Evolutionary conservation across 2,329 filamentous ascomycete species (phyloP), one percentile per base, ranked within the genome.

Genomic region (Fusarium sacchari): DNA sequence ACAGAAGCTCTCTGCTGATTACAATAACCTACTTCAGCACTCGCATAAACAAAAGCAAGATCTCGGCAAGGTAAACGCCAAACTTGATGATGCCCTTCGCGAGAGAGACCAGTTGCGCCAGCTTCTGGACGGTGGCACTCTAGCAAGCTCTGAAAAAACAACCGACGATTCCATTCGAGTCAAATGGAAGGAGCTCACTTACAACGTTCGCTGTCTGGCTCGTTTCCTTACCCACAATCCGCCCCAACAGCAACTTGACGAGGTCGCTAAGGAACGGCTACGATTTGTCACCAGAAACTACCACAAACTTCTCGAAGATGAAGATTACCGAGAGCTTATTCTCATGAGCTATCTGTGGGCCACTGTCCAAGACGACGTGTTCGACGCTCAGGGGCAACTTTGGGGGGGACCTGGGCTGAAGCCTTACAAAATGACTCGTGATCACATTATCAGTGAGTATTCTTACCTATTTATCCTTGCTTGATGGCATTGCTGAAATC

Each of bases 161-260:
- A 64, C 67, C 0, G 78, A 79, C 6, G 57, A 69, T 20, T 24
- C 20, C 0, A 56, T 79, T 4, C 6, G 10, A 3, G 40, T 34
- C 13, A 57, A 69, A 8, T 79, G 75, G 78, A 67, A 39, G 7
- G 40, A 53, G 9, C 53, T 80, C 10, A 2, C 14, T 7, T 79
- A 74, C 34, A 76, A 68, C 20, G 73, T 79, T 2, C 57, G 56
- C 6, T 47, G 20, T 1, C 14, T 79, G 3, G 71, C 68, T 6
- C 24, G 15, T 3, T 6, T 9, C 2, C 14, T 79, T 5, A 12
- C 34, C 8, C 30, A 36, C 3, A 0, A 20, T 15, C 18, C 37
- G 2, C 18, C 28, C 12, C 30, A 2, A 0, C 12, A 30, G 7
- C 9, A 14, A 0, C 22, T 32, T 3, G 55, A 52, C 7, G 40